A percentile compares a stretch with the other conserved stretches of the same genome.
These are phyloP conservation scores for Hypoxylon sp. DNA, from an alignment of 2,329 filamentous ascomycete species.

Conservation along the genomic window DNA sequence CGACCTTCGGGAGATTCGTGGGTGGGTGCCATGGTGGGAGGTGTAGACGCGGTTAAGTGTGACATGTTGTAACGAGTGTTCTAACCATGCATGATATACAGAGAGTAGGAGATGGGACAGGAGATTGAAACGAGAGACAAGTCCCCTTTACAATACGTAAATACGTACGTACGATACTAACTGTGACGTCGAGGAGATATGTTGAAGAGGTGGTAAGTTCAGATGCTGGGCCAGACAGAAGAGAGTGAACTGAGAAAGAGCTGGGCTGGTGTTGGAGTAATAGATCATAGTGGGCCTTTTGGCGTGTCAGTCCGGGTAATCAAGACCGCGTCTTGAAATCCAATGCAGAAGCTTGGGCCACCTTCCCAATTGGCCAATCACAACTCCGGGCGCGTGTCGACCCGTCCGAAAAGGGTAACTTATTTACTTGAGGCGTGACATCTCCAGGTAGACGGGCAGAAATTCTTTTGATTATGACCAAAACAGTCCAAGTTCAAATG, in stretches of 20 bases:
- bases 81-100: conserved; percentile 47
- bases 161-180: conserved; percentile 17
- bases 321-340: conserved; percentile 45
- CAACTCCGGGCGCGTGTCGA: conserved; percentile 28
- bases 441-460: conserved; percentile 46
- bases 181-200: conserved; percentile 37
- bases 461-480: conserved; percentile 35
- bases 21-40: conserved; percentile 42
- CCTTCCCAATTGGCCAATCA: conserved; percentile 46
- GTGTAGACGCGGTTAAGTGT: conserved; percentile 47
- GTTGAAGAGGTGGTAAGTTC: background rate
- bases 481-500: conserved; percentile 31
- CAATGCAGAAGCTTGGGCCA: conserved; percentile 35
- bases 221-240: background rate
- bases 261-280: conserved; percentile 35
- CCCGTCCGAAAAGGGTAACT: conserved; percentile 49
- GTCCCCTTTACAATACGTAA: conserved; percentile 23
- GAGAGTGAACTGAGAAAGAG: conserved; percentile 22
- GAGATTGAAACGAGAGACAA: conserved; percentile 40
- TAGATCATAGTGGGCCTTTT: conserved; percentile 43
- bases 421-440: conserved; percentile 49
- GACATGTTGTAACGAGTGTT: conserved; percentile 40
- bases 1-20: conserved; percentile 43
- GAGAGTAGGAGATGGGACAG: conserved; percentile 29
- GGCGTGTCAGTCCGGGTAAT: conserved; percentile 49